A percentile compares a stretch with the other conserved stretches of the same genome.
These are phyloP conservation scores for Bigelowiella natans DNA, from an alignment of 78 protist species.

Conservation along the genomic window DNA sequence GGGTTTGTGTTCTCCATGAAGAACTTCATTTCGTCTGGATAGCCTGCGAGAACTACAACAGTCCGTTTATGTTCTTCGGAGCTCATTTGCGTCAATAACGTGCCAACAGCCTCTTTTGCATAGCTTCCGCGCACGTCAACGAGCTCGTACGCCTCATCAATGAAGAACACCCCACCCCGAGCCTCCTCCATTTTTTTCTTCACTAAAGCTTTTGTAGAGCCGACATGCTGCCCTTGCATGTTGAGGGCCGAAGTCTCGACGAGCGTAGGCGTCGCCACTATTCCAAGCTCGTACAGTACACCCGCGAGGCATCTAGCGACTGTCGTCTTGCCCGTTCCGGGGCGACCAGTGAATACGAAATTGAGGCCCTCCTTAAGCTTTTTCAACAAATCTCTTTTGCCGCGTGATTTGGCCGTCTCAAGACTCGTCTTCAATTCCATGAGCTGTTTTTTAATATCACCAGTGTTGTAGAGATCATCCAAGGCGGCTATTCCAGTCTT, in stretches of 20 bases:
- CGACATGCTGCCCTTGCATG: background rate
- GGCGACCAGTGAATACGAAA: background rate
- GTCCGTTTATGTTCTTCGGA: background rate
- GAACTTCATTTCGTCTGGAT: background rate
- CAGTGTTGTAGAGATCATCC: too few relatives aligned
- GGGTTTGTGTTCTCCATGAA: slow-evolving; percentile 7
- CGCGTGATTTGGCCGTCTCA: too few relatives aligned
- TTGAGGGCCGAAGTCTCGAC: background rate
- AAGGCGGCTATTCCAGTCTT: too few relatives aligned
- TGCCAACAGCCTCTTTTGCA: slow-evolving; percentile 2
- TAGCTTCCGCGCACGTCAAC: background rate
- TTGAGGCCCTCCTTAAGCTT: background rate
- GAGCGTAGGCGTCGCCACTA: background rate
- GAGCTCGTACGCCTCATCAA: slow-evolving; percentile 52
- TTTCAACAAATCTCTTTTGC: too few relatives aligned
- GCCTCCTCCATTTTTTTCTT: background rate
- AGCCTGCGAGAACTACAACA: slow-evolving; percentile 34
- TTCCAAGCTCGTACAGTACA: background rate
- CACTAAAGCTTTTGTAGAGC: background rate
- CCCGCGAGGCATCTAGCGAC: slow-evolving; percentile 16
- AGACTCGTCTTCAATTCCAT: too few relatives aligned
- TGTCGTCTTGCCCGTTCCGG: slow-evolving; percentile 42
- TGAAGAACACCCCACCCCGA: slow-evolving; percentile 34
- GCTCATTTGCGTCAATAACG: background rate
- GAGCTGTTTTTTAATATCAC: too few relatives aligned